Conservation (phyloP, 2,329 filamentous ascomycete genomes). For the Gnomoniopsis sp. region DNA sequence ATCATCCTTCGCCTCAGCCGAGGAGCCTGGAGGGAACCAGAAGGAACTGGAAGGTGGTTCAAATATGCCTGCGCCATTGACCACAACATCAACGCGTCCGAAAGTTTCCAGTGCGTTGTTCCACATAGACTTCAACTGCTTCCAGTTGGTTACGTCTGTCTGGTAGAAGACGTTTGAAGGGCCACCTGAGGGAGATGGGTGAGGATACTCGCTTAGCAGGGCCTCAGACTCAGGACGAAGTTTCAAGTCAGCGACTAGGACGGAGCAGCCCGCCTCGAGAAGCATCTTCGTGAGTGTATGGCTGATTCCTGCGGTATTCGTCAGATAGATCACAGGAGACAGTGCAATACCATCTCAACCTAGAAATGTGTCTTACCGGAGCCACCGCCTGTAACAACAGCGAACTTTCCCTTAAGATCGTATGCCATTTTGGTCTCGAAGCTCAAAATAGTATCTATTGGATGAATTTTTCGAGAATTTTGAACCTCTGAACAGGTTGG, state of each 20-base stretch:
- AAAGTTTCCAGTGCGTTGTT: constrained; percentile 17
- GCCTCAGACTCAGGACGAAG: constrained; percentile 32
- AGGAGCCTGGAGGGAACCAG: constrained; percentile 26
- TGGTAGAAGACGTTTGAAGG: constrained; percentile 31
- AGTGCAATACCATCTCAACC: too few relatives aligned
- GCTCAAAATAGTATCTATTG: too few relatives aligned
- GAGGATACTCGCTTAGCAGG: constrained; percentile 29
- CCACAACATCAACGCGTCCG: constrained; percentile 18
- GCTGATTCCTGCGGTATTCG: constrained; percentile 30
- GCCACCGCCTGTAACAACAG: constrained; percentile 31
- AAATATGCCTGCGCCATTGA: constrained; percentile 22
- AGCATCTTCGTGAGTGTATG: constrained; percentile 32
- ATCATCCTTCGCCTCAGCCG: constrained; percentile 19
- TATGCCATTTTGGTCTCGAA: too few relatives aligned
- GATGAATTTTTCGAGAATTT: too few relatives aligned
- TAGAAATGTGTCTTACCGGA: too few relatives aligned
- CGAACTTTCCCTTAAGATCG: constrained; percentile 21
- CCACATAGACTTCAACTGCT: constrained; percentile 26
- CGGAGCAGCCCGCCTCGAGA: constrained; percentile 32
- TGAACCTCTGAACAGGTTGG: too few relatives aligned
- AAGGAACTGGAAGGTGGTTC: constrained; percentile 27
- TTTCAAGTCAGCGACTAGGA: constrained; percentile 34
- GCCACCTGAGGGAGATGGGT: constrained; percentile 11
- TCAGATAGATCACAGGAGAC: too few relatives aligned
- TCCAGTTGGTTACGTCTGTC: constrained; percentile 35